Evolutionary conservation across 1,284 basidiomycete genomes (phyloP).

Genomic region (Pseudomicrostroma phylloplanum): DNA sequence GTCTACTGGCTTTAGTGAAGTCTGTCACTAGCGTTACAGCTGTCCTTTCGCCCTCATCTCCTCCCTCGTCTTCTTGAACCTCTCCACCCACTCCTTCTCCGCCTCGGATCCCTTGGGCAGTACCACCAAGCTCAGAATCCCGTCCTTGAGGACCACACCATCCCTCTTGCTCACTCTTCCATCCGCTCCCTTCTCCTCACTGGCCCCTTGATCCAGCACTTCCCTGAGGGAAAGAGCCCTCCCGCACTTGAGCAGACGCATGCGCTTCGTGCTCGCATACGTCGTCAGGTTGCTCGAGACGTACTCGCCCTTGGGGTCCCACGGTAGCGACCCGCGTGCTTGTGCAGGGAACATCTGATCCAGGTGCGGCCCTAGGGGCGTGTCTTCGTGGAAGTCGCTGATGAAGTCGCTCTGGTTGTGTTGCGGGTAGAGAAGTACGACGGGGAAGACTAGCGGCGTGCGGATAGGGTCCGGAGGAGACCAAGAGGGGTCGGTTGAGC

Average conservation of each 20-base stretch:
- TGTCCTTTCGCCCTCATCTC: neutral
- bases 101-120: conserved; percentile 76
- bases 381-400: conserved; percentile 75
- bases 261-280: conserved; percentile 73
- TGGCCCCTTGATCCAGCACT: conserved; percentile 57
- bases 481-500: conserved; percentile 25
- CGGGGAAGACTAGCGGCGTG: conserved; percentile 72
- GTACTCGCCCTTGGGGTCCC: conserved; percentile 75
- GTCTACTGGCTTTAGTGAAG: no score
- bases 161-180: conserved; percentile 62
- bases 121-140: conserved; percentile 76
- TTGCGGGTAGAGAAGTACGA: conserved; percentile 88
- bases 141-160: conserved; percentile 78
- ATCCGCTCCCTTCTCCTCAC: conserved; percentile 46
- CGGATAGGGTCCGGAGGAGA: conserved; percentile 38
- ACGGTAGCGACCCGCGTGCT: conserved; percentile 61
- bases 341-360: conserved; percentile 70
- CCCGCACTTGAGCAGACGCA: conserved; percentile 78
- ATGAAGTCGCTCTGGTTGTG: conserved; percentile 82
- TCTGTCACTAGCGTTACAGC: neutral
- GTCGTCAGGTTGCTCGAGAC: conserved; percentile 63
- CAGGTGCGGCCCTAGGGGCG: conserved; percentile 73
- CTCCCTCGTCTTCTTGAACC: conserved; percentile 62
- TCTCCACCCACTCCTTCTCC: conserved; percentile 71
- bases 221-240: conserved; percentile 77